Percentiles rank a stretch among this genome's conserved stretches.
Conservation (phyloP, 371 early-diverging fungal species). For the Mortierella sp. region DNA sequence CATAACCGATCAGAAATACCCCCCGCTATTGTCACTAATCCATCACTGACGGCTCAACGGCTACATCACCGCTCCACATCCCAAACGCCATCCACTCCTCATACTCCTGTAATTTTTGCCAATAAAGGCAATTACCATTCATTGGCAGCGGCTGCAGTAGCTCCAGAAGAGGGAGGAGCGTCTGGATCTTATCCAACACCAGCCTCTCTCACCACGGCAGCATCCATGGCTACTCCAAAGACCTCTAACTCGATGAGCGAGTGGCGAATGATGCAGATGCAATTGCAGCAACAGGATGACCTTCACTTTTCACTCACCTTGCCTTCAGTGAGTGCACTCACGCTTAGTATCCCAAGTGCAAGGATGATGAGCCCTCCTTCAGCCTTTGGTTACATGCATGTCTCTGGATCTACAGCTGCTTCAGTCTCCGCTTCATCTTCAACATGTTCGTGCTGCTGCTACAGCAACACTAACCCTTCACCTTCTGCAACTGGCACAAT, state of each 20-base stretch:
- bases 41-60: slow-evolving; percentile 10
- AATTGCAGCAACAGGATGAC: slow-evolving; percentile 44
- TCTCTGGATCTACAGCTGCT: neutral
- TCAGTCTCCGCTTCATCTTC: neutral
- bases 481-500: neutral
- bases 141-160: neutral
- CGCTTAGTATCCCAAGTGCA: neutral
- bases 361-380: neutral
- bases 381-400: neutral
- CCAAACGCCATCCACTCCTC: slow-evolving; percentile 27
- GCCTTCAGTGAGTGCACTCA: slow-evolving; percentile 20
- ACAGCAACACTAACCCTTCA: neutral
- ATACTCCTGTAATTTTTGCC: slow-evolving; percentile 10
- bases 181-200: slow-evolving; percentile 11
- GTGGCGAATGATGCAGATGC: slow-evolving; percentile 54
- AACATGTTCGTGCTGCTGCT: slow-evolving; percentile 1
- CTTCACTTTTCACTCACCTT: slow-evolving; percentile 18
- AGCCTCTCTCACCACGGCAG: slow-evolving; percentile 3
- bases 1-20: slow-evolving; percentile 15
- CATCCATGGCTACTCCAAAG: slow-evolving; percentile 18
- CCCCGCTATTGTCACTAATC: slow-evolving; percentile 34
- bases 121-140: neutral
- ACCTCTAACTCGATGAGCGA: slow-evolving; percentile 40
- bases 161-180: neutral
- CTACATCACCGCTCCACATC: neutral